These are phyloP conservation scores for Neofusicoccum kwambonambiense DNA, from an alignment of 2,329 filamentous ascomycete genomes.

Conservation along the genomic window DNA sequence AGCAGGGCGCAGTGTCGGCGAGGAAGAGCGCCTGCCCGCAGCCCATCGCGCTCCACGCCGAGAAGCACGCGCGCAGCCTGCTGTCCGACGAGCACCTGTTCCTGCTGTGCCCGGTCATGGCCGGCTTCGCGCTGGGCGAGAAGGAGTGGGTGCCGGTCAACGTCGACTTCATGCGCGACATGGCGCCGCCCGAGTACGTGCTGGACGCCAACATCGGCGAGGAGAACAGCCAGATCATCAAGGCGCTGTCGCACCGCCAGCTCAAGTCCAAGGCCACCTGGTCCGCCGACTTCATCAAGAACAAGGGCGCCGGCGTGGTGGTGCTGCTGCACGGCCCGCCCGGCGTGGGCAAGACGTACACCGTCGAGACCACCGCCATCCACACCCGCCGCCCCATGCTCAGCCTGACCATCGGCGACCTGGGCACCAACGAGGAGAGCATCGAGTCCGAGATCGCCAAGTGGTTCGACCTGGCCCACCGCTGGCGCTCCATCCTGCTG, in stretches of 20 bases:
- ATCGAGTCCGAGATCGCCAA: constrained; percentile 19
- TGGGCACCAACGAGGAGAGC: constrained; percentile 11
- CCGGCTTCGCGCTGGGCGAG: background rate
- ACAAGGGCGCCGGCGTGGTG: constrained; percentile 1
- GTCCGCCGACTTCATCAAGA: constrained; percentile 6
- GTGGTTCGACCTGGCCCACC: constrained; percentile 18
- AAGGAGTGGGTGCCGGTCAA: background rate
- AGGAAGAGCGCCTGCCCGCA: background rate
- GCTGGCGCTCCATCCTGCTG: constrained; percentile 4
- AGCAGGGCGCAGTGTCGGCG: background rate
- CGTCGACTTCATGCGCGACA: background rate
- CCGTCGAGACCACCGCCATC: background rate
- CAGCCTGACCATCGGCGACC: constrained; percentile 12
- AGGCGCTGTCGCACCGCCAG: constrained; percentile 1
- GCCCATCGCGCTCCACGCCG: background rate
- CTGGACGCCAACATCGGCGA: background rate
- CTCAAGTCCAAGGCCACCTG: background rate
- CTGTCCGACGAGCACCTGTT: background rate
- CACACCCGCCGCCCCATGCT: background rate
- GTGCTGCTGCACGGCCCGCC: constrained; percentile 4
- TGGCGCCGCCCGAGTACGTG: background rate
- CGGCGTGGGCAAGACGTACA: constrained; percentile 2
- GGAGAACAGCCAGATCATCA: background rate
- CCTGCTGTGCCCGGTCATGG: background rate
- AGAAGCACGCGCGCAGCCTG: background rate